phyloP scores from a whole-genome alignment of 169 alveolate genomes.

The Eimeria tenella region DNA sequence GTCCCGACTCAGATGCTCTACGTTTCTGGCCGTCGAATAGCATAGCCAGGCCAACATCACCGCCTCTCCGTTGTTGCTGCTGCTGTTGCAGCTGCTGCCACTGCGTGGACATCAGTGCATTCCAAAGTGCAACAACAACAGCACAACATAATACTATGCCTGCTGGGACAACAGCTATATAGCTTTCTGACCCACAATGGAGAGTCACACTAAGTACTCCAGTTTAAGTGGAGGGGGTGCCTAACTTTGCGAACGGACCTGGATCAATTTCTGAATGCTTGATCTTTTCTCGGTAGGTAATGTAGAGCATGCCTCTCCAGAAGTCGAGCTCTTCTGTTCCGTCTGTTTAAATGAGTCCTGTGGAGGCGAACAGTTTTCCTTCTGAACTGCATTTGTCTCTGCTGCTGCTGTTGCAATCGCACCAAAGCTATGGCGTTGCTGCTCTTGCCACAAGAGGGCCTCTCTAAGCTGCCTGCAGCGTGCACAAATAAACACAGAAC shows the following conservation, averaged over 20 bases:
- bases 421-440: conserved; percentile 15
- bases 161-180: too few species aligned
- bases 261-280: conserved; percentile 21
- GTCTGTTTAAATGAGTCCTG: neutral
- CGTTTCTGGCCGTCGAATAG: conserved; percentile 71
- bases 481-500: neutral
- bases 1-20: conserved; percentile 38
- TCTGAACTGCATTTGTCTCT: neutral
- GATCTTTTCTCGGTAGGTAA: conserved; percentile 16
- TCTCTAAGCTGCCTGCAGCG: conserved; percentile 53
- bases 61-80: conserved; percentile 23
- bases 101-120: conserved; percentile 22
- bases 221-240: neutral
- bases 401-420: conserved; percentile 47
- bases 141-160: too few species aligned
- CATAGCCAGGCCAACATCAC: conserved; percentile 17
- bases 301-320: neutral
- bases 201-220: neutral
- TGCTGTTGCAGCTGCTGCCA: conserved; percentile 62
- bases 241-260: neutral
- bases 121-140: neutral
- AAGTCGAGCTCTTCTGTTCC: neutral
- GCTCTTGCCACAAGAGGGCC: conserved; percentile 69
- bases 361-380: conserved; percentile 28
- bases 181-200: too few species aligned